These are phyloP conservation scores for Albugo laibachii DNA, from an alignment of 352 stramenopile genomes.

Conservation along the genomic window DNA sequence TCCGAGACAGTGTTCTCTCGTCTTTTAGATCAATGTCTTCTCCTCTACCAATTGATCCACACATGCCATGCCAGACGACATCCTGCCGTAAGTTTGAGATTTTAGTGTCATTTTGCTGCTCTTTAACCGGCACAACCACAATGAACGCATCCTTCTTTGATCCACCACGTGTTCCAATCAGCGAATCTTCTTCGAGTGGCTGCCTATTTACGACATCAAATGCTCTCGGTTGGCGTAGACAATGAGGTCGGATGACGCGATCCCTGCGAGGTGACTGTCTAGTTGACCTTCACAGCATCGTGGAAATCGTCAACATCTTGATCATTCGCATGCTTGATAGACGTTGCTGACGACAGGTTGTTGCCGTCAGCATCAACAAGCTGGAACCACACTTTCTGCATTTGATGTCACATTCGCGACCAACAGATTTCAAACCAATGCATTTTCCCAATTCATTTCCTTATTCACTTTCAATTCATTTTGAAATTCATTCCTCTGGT, in stretches of 20 bases:
- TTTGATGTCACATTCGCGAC: too few relatives aligned
- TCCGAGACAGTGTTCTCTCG: too few relatives aligned
- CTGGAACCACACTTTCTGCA: conserved; percentile 7
- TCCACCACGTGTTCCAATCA: conserved; percentile 4
- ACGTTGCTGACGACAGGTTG: conserved; percentile 1
- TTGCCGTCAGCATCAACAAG: conserved; percentile 4
- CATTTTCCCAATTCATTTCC: too few relatives aligned
- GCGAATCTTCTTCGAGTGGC: conserved; percentile 3
- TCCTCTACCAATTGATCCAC: too few relatives aligned
- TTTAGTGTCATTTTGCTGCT: too few relatives aligned
- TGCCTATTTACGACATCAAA: background rate
- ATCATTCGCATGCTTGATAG: conserved; percentile 1
- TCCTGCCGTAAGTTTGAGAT: too few relatives aligned
- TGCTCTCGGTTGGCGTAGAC: conserved; percentile 1
- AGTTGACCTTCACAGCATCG: conserved; percentile 3
- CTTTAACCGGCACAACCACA: conserved; percentile 6
- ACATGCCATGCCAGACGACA: too few relatives aligned
- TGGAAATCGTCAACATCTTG: conserved; percentile 6
- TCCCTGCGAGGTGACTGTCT: background rate
- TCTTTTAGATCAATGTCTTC: too few relatives aligned
- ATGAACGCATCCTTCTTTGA: conserved; percentile 7
- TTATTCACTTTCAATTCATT: too few relatives aligned
- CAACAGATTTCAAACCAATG: too few relatives aligned
- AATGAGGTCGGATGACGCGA: conserved; percentile 2
- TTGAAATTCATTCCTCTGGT: too few relatives aligned